These are phyloP conservation scores for Pseudovirgaria hyperparasitica DNA, from an alignment of 2,329 filamentous ascomycete genomes.

Conservation along the genomic window DNA sequence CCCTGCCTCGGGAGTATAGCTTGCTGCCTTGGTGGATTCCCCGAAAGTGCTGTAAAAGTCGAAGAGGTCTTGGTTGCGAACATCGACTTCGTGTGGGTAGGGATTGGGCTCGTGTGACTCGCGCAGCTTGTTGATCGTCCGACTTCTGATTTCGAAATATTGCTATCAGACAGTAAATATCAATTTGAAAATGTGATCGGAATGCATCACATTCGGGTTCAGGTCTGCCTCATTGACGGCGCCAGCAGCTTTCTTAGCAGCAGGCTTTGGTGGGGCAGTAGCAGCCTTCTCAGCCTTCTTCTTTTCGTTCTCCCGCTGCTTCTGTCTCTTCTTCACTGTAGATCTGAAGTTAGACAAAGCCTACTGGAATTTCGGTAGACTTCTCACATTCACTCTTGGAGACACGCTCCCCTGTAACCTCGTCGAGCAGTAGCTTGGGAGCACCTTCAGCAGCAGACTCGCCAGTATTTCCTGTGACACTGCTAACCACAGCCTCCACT, in stretches of 20 bases:
- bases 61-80: constrained; percentile 68
- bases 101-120: constrained; percentile 64
- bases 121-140: constrained; percentile 64
- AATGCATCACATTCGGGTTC: constrained; percentile 50
- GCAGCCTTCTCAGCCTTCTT: constrained; percentile 84
- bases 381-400: constrained; percentile 33
- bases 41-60: constrained; percentile 70
- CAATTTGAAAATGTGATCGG: not conserved
- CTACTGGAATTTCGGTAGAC: not conserved
- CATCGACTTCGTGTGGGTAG: constrained; percentile 84
- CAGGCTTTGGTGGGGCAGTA: constrained; percentile 46
- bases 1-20: too few relatives aligned
- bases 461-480: not conserved
- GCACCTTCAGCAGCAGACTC: constrained; percentile 18
- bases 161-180: constrained; percentile 36
- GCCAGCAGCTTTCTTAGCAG: constrained; percentile 48
- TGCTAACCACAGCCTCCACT: not conserved
- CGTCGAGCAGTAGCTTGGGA: constrained; percentile 68
- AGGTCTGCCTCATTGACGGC: constrained; percentile 61
- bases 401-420: constrained; percentile 78
- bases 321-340: constrained; percentile 89
- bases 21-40: constrained; percentile 72
- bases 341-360: constrained; percentile 44
- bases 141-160: constrained; percentile 95
- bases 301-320: constrained; percentile 74